Conservation (phyloP, 495 filamentous ascomycete genomes). For the Trypethelium eluteriae region DNA sequence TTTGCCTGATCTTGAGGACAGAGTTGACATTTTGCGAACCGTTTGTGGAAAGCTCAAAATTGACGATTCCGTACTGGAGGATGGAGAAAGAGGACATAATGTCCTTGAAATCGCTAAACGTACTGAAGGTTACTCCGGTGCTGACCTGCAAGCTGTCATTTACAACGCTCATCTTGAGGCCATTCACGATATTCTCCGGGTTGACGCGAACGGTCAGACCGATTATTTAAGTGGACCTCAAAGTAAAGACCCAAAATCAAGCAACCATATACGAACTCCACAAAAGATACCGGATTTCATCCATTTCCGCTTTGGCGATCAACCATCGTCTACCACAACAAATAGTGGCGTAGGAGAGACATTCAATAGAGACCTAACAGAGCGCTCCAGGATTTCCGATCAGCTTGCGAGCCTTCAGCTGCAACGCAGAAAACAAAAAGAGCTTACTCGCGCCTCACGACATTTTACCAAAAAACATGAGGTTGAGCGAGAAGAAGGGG, state of each 20-base stretch:
- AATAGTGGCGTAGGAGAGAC: not conserved
- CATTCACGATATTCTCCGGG: constrained; percentile 82
- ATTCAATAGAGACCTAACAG: constrained; percentile 41
- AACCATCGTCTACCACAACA: not conserved
- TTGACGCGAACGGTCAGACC: constrained; percentile 39
- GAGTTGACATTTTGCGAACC: constrained; percentile 77
- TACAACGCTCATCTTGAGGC: constrained; percentile 97
- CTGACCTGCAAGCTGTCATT: constrained; percentile 87
- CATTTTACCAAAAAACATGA: constrained; percentile 10
- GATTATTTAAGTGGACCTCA: constrained; percentile 11
- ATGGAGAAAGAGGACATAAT: constrained; percentile 40
- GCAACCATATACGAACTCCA: constrained; percentile 18
- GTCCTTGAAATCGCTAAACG: constrained; percentile 59
- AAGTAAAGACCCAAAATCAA: constrained; percentile 28
- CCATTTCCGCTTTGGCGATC: constrained; percentile 71
- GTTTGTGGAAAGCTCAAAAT: constrained; percentile 72
- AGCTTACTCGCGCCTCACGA: constrained; percentile 13
- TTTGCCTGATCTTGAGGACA: constrained; percentile 68
- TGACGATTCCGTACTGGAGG: constrained; percentile 47
- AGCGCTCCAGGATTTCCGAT: constrained; percentile 61
- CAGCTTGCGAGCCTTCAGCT: constrained; percentile 69
- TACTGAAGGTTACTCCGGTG: constrained; percentile 90
- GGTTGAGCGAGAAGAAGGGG: not conserved
- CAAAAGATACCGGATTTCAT: constrained; percentile 51
- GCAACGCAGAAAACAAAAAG: constrained; percentile 37